phyloP scores from a whole-genome alignment of 495 filamentous ascomycete genomes.

The Lasiosphaeria ovina region DNA sequence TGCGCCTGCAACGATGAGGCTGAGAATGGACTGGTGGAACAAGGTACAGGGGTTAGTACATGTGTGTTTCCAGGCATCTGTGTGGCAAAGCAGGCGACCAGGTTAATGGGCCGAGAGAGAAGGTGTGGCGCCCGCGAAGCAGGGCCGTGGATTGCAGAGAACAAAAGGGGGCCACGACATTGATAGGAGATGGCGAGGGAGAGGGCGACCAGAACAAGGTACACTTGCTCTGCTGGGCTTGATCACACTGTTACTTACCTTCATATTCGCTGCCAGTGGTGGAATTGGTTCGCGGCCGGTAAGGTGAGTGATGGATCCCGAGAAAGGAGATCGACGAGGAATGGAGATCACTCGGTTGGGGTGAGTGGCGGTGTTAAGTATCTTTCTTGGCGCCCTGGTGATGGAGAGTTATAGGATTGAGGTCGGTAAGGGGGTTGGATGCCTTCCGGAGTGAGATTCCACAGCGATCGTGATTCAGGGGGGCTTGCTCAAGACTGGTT shows the following conservation, averaged over 20 bases:
- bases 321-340: too few species aligned
- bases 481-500: not conserved
- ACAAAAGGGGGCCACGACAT: too few species aligned
- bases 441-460: not conserved
- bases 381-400: not conserved
- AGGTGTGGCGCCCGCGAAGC: too few species aligned
- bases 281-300: not conserved
- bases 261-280: not conserved
- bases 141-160: too few species aligned
- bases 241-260: not conserved
- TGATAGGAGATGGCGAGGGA: not conserved
- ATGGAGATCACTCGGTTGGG: too few species aligned
- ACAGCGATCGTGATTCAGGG: not conserved
- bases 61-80: not conserved
- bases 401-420: not conserved
- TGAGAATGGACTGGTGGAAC: not conserved
- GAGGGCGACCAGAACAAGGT: not conserved
- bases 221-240: not conserved
- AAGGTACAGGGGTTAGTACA: not conserved
- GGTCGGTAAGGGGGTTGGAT: not conserved
- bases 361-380: too few species aligned
- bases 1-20: conserved; percentile 4
- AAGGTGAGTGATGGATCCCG: too few species aligned
- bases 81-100: not conserved
- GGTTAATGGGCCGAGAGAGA: not conserved